These are phyloP conservation scores for Aspergillus candidus DNA, from an alignment of 2,329 filamentous ascomycete genomes.

Conservation along the genomic window DNA sequence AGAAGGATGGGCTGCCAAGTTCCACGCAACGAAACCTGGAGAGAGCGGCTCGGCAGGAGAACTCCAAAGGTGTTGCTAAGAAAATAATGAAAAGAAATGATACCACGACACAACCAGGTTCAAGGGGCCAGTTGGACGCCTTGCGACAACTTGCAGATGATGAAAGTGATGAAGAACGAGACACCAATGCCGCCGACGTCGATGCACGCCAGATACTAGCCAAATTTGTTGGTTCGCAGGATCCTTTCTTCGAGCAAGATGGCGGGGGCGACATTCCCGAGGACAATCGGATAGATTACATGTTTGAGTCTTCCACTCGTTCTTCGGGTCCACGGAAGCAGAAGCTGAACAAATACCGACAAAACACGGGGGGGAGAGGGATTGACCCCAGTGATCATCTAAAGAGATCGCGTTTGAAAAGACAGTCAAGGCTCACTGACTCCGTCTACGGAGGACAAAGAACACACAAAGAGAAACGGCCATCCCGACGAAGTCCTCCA, in stretches of 20 bases:
- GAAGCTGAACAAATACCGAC: slow-evolving; percentile 18
- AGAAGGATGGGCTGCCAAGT: slow-evolving; percentile 17
- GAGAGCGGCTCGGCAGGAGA: slow-evolving; percentile 16
- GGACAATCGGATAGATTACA: slow-evolving; percentile 39
- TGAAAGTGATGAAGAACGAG: slow-evolving; percentile 26
- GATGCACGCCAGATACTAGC: slow-evolving; percentile 11
- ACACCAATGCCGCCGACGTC: slow-evolving; percentile 7
- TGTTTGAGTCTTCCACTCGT: slow-evolving; percentile 29
- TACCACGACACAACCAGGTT: slow-evolving; percentile 10
- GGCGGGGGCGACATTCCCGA: slow-evolving; percentile 32
- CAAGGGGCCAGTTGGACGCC: slow-evolving; percentile 11
- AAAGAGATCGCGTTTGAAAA: slow-evolving; percentile 23
- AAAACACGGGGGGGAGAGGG: slow-evolving; percentile 1
- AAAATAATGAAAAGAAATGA: slow-evolving; percentile 24
- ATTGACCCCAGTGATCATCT: slow-evolving; percentile 4
- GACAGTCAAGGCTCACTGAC: slow-evolving; percentile 35
- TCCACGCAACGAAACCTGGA: slow-evolving; percentile 17
- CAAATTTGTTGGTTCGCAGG: slow-evolving; percentile 16
- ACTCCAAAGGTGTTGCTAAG: slow-evolving; percentile 30
- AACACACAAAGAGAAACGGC: slow-evolving; percentile 10
- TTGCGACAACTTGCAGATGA: slow-evolving; percentile 22
- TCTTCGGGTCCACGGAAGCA: slow-evolving; percentile 9
- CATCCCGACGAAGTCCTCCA: slow-evolving; percentile 18
- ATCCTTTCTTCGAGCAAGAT: slow-evolving; percentile 18
- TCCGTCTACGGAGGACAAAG: slow-evolving; percentile 18